Conservation (phyloP, 331 rosid genomes). For the Malus hybrid region DNA sequence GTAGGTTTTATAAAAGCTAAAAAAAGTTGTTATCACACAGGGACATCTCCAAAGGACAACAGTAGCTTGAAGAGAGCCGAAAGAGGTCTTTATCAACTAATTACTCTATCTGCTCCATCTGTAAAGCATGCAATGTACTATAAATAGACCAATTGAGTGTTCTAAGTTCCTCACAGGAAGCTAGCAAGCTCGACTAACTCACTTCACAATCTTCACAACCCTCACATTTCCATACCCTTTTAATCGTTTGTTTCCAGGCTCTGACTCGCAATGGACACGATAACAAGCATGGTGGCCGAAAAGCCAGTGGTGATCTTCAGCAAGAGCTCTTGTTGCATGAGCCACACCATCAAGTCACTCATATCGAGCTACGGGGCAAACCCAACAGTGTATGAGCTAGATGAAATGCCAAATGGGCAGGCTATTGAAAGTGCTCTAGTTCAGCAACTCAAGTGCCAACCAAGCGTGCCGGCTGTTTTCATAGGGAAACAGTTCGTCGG, state of each 20-base stretch:
- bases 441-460: conserved; percentile 47
- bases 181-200: background rate
- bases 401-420: conserved; percentile 46
- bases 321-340: conserved; percentile 56
- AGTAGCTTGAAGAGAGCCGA: background rate
- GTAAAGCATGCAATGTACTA: conserved; percentile 15
- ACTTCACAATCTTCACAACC: conserved; percentile 5
- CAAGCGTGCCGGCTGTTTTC: conserved; percentile 61
- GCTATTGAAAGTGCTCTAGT: conserved; percentile 45
- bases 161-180: conserved; percentile 14
- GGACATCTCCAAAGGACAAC: background rate
- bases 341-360: conserved; percentile 59
- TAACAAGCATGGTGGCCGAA: conserved; percentile 51
- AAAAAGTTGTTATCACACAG: background rate
- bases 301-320: conserved; percentile 81
- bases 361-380: conserved; percentile 63
- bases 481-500: conserved; percentile 61
- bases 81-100: background rate
- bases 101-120: background rate
- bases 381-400: conserved; percentile 61
- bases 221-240: background rate
- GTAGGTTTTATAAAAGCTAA: too few relatives aligned
- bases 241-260: background rate
- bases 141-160: conserved; percentile 37
- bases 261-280: conserved; percentile 25